Conservation (phyloP, 345 rosid species). For the Lenwebbia sp. region DNA sequence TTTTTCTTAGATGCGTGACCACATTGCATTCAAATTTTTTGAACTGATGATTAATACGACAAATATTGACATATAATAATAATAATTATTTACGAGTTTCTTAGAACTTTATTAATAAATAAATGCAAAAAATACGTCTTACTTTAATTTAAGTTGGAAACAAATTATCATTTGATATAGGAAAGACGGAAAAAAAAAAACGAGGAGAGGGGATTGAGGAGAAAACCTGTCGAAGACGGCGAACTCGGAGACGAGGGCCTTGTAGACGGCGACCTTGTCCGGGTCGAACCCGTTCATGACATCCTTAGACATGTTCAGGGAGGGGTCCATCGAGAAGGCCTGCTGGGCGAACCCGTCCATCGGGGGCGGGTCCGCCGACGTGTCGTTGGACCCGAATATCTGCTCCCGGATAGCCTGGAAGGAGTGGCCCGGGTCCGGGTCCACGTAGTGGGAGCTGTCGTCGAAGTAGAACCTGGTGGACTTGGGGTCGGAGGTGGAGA, state of each 20-base stretch:
- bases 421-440: slow-evolving; percentile 96
- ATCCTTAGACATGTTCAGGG: slow-evolving; percentile 37
- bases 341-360: slow-evolving; percentile 92
- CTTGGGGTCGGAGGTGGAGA: slow-evolving; percentile 37
- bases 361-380: slow-evolving; percentile 49
- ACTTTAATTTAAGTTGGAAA: too few species aligned
- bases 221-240: slow-evolving; percentile 74
- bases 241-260: slow-evolving; percentile 71
- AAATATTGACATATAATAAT: too few species aligned
- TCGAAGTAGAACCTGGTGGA: slow-evolving; percentile 33
- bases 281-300: slow-evolving; percentile 89
- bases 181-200: neutral
- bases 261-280: slow-evolving; percentile 59
- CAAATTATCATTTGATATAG: neutral
- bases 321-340: slow-evolving; percentile 51
- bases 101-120: too few species aligned
- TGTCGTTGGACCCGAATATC: slow-evolving; percentile 66
- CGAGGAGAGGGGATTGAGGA: neutral
- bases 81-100: too few species aligned
- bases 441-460: slow-evolving; percentile 55
- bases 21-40: too few species aligned
- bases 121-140: too few species aligned
- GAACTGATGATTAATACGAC: too few species aligned
- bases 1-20: neutral
- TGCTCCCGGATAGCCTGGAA: slow-evolving; percentile 89